These are phyloP conservation scores for Tolypocladium pustulatum DNA, from an alignment of 2,329 filamentous ascomycete genomes.

Conservation along the genomic window DNA sequence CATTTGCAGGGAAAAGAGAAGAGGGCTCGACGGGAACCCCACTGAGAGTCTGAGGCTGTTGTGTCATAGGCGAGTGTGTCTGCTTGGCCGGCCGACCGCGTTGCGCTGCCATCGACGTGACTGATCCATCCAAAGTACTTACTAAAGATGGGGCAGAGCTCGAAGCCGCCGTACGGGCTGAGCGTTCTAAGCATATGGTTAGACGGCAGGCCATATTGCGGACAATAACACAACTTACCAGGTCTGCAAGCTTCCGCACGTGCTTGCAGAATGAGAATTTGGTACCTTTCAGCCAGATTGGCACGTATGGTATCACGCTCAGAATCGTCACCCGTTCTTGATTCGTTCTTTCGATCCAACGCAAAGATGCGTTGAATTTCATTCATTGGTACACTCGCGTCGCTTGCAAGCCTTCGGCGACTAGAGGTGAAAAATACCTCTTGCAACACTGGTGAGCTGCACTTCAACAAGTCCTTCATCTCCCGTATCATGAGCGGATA, in stretches of 20 bases:
- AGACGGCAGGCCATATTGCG: background rate
- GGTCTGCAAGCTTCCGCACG: background rate
- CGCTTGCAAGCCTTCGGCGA: conserved; percentile 14
- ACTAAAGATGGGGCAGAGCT: background rate
- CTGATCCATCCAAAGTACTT: background rate
- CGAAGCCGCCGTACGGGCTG: background rate
- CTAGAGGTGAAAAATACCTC: conserved; percentile 18
- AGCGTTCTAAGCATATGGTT: background rate
- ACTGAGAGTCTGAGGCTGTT: background rate
- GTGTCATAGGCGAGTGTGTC: background rate
- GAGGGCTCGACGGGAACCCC: background rate
- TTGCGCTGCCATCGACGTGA: background rate
- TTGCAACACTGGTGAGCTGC: conserved; percentile 13
- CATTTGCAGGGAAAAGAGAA: background rate
- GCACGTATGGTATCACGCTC: background rate
- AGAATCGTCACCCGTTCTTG: background rate
- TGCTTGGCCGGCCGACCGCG: background rate
- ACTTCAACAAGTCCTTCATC: conserved; percentile 10
- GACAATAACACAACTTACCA: background rate
- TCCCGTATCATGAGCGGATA: conserved; percentile 19
- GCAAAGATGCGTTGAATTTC: conserved; percentile 13
- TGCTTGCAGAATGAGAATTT: background rate
- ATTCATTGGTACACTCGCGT: conserved; percentile 7
- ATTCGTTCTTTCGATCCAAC: conserved; percentile 13
- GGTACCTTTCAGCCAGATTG: background rate